These are phyloP conservation scores for Peronospora belbahrii DNA, from an alignment of 352 stramenopile genomes.

Conservation along the genomic window DNA sequence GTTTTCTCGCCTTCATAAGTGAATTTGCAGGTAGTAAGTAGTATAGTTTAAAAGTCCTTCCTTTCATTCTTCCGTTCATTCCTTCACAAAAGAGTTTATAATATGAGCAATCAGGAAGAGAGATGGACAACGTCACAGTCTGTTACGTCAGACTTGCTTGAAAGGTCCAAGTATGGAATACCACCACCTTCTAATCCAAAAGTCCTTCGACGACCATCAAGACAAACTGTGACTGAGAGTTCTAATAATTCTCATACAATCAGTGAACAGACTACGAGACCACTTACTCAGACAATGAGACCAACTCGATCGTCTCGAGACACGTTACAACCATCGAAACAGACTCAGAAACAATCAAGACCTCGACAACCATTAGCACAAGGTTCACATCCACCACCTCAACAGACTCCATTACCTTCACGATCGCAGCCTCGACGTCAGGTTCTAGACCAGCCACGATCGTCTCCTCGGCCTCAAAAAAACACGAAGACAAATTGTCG, in stretches of 20 bases:
- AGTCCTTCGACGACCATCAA: conserved; percentile 4
- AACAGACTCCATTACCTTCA: neutral
- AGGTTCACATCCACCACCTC: neutral
- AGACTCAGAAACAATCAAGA: neutral
- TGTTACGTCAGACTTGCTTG: neutral
- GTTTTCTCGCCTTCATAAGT: conserved; percentile 11
- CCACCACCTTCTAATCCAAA: too few species aligned
- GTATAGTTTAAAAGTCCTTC: too few species aligned
- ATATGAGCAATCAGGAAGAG: conserved; percentile 10
- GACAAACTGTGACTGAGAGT: conserved; percentile 3
- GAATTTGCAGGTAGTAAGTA: conserved; percentile 5
- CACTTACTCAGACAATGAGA: neutral
- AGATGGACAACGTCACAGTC: conserved; percentile 17
- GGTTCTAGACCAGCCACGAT: neutral
- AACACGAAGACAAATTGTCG: neutral
- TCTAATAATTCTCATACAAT: conserved; percentile 9
- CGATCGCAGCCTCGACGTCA: neutral
- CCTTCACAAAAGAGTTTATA: conserved; percentile 3
- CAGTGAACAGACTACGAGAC: conserved; percentile 2
- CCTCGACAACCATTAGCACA: neutral
- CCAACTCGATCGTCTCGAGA: neutral
- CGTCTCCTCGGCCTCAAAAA: neutral
- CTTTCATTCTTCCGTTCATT: neutral
- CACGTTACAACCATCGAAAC: neutral
- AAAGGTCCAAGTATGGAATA: too few species aligned